These are phyloP conservation scores for Acephala macrosclerotiorum DNA, from an alignment of 2,329 filamentous ascomycete genomes.

Conservation along the genomic window DNA sequence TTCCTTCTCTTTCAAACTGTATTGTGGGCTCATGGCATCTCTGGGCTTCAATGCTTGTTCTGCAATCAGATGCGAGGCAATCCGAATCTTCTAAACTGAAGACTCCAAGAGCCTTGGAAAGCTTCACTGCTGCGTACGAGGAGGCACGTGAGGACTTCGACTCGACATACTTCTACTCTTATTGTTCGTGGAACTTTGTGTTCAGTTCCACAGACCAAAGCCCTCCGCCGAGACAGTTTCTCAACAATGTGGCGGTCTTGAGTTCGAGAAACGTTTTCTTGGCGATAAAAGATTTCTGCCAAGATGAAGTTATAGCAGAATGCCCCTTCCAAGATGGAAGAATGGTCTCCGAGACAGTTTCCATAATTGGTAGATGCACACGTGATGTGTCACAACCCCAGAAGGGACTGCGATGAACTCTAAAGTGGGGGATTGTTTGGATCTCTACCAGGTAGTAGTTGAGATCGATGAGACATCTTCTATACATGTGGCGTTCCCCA, in stretches of 20 bases:
- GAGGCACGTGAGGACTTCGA: background rate
- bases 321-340: background rate
- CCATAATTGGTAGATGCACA: background rate
- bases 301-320: conserved; percentile 7
- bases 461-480: conserved; percentile 12
- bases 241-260: background rate
- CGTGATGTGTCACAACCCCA: conserved; percentile 2
- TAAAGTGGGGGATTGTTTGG: background rate
- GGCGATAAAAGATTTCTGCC: background rate
- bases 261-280: background rate
- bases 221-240: background rate
- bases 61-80: background rate
- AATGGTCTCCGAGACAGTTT: conserved; percentile 1
- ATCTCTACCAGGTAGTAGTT: conserved; percentile 4
- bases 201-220: background rate
- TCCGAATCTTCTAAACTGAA: background rate
- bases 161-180: background rate
- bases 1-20: background rate
- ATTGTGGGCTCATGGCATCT: background rate
- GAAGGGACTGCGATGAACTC: background rate
- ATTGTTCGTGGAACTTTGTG: background rate
- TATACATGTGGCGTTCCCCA: background rate
- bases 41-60: background rate
- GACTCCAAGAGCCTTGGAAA: background rate
- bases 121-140: background rate